Evolutionary conservation across 371 early-diverging fungal species (phyloP), one percentile per base, ranked within the genome.

Genomic region (Mucor mucedo): DNA sequence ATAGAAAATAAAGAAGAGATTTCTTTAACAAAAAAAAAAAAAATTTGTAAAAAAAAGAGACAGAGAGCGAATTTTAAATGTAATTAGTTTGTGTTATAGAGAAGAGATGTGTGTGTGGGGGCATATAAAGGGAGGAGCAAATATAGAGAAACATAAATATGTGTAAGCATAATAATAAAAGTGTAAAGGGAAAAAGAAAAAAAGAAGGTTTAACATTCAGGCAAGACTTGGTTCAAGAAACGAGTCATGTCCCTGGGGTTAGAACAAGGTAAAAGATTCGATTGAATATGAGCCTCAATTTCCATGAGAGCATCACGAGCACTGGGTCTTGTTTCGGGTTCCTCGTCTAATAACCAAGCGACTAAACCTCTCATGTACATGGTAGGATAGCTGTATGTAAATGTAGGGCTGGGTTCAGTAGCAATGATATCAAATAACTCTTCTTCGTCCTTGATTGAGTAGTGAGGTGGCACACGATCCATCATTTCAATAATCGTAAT

Each of bases 401-500:
- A 80, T 27, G 80, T 75, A 6, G 80, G 80, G 55, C 78, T 76
- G 5, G 78, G 72, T 44, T 80, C 80, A 42, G 68, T 73, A 16
- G 74, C 65, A 49, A 80, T 78, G 30, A 71, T 67, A n/a, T 71
- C 73, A 67, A 80, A 80, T 27, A 80, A 58, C 45, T 77, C 71
- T 56, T 70, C 63, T 58, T 80, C 80, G 38, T 77, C 75, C 45
- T 71, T 70, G 44, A 77, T 66, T 11, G 69, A 52, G 40, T 80
- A 77, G 57, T 80, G 80, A 32, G 80, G 80, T 47, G 80, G 80
- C 30, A 80, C 80, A 53, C 80, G 76, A 54, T 80, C 80, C 80
- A 80, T 80, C 80, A 80, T 80, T 62, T 80, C 80, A 70, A 82
- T 82, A 38, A 79, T 63, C 9, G 79, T 77, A 55, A 82, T 82